Percentiles rank a stretch among this genome's conserved stretches.
phyloP scores from a whole-genome alignment of 257 asterid genomes.

The Nicotiana obtusifolia region DNA sequence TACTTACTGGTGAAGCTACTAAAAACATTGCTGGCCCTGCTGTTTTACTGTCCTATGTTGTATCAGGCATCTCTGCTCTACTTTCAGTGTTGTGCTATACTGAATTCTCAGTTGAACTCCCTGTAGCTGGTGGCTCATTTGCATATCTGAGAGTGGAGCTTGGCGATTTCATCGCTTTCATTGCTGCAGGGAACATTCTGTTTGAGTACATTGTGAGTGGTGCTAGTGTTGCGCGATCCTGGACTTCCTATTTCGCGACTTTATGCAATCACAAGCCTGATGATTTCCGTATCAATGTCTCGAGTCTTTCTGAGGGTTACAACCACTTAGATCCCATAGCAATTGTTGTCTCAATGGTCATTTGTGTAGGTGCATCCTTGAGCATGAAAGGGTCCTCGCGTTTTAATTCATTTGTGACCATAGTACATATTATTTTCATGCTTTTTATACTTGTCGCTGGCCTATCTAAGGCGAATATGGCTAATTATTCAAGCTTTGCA shows the following conservation, averaged over 20 bases:
- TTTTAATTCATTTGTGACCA: constrained; percentile 27
- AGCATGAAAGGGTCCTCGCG: constrained; percentile 24
- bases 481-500: constrained; percentile 26
- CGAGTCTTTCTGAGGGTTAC: constrained; percentile 22
- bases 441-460: constrained; percentile 29
- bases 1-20: constrained; percentile 33
- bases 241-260: constrained; percentile 37
- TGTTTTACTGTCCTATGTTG: constrained; percentile 21
- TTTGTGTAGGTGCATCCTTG: constrained; percentile 18
- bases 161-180: constrained; percentile 29
- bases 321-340: constrained; percentile 35
- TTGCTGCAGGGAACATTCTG: constrained; percentile 34
- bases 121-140: constrained; percentile 38
- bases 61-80: constrained; percentile 28
- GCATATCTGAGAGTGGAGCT: constrained; percentile 33
- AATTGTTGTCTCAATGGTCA: constrained; percentile 16
- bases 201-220: constrained; percentile 25
- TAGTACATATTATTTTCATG: constrained; percentile 21
- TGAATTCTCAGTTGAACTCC: constrained; percentile 31
- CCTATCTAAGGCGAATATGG: constrained; percentile 20
- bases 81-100: constrained; percentile 20
- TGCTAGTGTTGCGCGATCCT: constrained; percentile 32
- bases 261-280: constrained; percentile 23
- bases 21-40: constrained; percentile 30
- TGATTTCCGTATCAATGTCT: constrained; percentile 23